These are phyloP conservation scores for Mycena vulgaris DNA, from an alignment of 768 basidiomycete genomes.

Conservation along the genomic window DNA sequence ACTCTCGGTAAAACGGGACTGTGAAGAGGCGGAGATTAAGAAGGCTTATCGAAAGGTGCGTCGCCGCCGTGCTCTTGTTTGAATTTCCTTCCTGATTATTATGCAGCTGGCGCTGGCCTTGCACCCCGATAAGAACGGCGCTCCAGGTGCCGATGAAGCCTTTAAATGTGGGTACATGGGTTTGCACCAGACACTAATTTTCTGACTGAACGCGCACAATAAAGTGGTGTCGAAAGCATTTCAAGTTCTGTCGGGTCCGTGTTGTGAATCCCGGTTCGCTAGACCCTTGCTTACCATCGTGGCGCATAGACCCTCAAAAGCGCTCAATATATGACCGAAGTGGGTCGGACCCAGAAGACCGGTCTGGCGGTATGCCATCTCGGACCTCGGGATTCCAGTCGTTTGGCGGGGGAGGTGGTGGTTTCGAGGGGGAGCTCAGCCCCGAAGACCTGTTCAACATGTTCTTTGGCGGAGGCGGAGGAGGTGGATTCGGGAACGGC, in stretches of 20 bases:
- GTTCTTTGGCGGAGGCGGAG: slow-evolving; percentile 91
- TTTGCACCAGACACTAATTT: slow-evolving; percentile 8
- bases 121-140: slow-evolving; percentile 95
- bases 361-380: slow-evolving; percentile 79
- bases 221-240: slow-evolving; percentile 98
- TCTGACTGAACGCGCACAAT: slow-evolving; percentile 30
- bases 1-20: slow-evolving; percentile 81
- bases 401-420: slow-evolving; percentile 65
- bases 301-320: slow-evolving; percentile 82
- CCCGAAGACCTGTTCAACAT: slow-evolving; percentile 98
- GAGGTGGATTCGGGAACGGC: slow-evolving; percentile 61
- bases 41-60: slow-evolving; percentile 96
- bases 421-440: slow-evolving; percentile 88
- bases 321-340: slow-evolving; percentile 88
- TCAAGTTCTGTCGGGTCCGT: slow-evolving; percentile 87
- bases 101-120: slow-evolving; percentile 86
- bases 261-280: not conserved
- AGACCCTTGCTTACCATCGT: slow-evolving; percentile 13
- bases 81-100: slow-evolving; percentile 20
- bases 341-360: slow-evolving; percentile 91
- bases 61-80: slow-evolving; percentile 21
- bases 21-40: slow-evolving; percentile 90
- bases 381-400: slow-evolving; percentile 63
- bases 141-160: slow-evolving; percentile 98
- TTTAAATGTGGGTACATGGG: slow-evolving; percentile 85